Conservation (phyloP, 2,329 filamentous ascomycete species). For the Fusarium torreyae region DNA sequence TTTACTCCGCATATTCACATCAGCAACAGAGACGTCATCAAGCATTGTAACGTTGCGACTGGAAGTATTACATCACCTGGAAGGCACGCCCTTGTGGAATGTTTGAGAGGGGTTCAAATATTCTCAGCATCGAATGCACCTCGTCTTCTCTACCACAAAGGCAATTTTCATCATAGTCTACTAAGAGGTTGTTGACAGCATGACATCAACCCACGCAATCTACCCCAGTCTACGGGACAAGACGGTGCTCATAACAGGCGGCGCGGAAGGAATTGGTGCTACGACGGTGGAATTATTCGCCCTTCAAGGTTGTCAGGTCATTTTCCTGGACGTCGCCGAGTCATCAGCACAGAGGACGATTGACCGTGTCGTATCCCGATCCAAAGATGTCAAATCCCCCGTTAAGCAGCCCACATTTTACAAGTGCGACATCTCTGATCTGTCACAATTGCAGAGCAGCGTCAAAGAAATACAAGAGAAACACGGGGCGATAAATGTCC, state of each 20-base stretch:
- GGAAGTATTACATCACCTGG: not conserved
- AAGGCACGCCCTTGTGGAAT: not conserved
- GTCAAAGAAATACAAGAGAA: slow-evolving; percentile 53
- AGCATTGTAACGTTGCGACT: slow-evolving; percentile 10
- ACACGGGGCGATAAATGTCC: slow-evolving; percentile 73
- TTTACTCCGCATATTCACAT: no score
- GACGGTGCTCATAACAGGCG: slow-evolving; percentile 62
- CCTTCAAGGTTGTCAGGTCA: slow-evolving; percentile 60
- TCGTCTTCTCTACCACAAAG: no score
- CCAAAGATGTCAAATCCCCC: slow-evolving; percentile 23
- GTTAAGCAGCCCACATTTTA: slow-evolving; percentile 55
- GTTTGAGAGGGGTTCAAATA: not conserved
- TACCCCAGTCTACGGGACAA: slow-evolving; percentile 60
- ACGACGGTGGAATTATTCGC: slow-evolving; percentile 61
- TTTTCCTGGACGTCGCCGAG: slow-evolving; percentile 60
- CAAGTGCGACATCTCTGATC: slow-evolving; percentile 60
- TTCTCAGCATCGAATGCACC: not conserved
- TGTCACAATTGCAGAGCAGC: slow-evolving; percentile 53
- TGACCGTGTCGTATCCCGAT: slow-evolving; percentile 36
- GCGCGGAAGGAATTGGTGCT: slow-evolving; percentile 64
- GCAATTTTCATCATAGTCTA: no score
- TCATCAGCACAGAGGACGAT: slow-evolving; percentile 49
- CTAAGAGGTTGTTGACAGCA: not conserved
- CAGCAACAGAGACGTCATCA: not conserved
- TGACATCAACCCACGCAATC: slow-evolving; percentile 49